Conservation (phyloP, 2,329 filamentous ascomycete species). For the Bipolaris zeicola region DNA sequence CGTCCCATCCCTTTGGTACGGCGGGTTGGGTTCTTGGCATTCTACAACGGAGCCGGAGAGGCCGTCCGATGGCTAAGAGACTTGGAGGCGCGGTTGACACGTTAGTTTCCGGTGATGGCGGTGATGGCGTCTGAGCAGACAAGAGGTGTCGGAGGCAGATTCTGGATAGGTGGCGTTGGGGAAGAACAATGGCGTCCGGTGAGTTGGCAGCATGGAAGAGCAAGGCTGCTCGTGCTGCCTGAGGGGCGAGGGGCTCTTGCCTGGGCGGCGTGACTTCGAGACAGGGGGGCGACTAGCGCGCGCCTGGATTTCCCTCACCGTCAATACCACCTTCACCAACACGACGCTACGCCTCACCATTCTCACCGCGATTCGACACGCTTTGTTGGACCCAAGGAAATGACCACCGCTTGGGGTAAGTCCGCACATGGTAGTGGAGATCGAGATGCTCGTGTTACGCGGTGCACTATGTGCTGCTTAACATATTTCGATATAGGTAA, state of each 20-base stretch:
- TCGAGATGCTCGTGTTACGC: slow-evolving; percentile 15
- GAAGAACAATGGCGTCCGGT: background rate
- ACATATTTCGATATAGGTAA: slow-evolving; percentile 10
- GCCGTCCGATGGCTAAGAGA: background rate
- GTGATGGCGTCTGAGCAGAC: background rate
- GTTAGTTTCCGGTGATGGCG: background rate
- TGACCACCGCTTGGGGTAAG: slow-evolving; percentile 13
- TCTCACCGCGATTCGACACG: background rate
- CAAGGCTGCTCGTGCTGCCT: background rate
- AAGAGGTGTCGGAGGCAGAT: background rate
- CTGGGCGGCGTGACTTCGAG: slow-evolving; percentile 12
- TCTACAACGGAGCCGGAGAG: background rate
- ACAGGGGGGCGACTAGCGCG: background rate
- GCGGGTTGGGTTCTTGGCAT: slow-evolving; percentile 9
- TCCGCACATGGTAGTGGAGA: slow-evolving; percentile 3
- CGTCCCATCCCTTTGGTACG: slow-evolving; percentile 42
- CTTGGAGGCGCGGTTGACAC: background rate
- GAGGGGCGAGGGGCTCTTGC: slow-evolving; percentile 3
- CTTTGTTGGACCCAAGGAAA: slow-evolving; percentile 6
- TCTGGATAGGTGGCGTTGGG: background rate
- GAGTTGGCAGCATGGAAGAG: background rate
- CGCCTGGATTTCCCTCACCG: slow-evolving; percentile 2
- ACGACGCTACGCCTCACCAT: background rate
- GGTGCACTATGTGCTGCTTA: slow-evolving; percentile 22
- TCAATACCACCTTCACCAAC: background rate